Evolutionary conservation across 257 asterid species (phyloP), one percentile per base, ranked within the genome.

Genomic region (Nicotiana knightiana): DNA sequence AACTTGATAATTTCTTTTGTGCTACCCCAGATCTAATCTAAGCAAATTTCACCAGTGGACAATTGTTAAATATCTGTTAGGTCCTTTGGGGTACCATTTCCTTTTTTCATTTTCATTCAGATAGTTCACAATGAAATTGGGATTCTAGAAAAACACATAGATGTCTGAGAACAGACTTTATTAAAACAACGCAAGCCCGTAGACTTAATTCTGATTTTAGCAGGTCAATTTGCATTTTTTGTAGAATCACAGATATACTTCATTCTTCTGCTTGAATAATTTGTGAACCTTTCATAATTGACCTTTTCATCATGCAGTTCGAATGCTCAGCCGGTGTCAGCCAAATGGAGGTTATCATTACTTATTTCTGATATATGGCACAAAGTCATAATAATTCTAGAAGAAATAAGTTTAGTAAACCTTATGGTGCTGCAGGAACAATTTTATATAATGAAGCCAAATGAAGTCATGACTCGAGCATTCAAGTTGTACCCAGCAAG

Each of bases 281-380:
- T 58, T 68, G 68, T 18, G 37, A 57, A 64, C 18, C 46, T 61
- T 30, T 48, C 54, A 18, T 35, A 62, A 71, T 33, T 79, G 21
- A 43, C 58, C 6, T 85, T 65, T 82, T 64, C 18, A 76, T 26
- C 55, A 28, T 92, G 92, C 97, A 96, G 99, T 94, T 96, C 82
- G 97, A 96, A 84, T 96, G 99, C 91, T 91, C 97, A 76, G 81
- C 91, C 46, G 95, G 98, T 17, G 91, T 96, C 90, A 93, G 93
- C 92, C 91, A 86, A 84, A 93, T 96, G 98, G 99, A 96, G 99
- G 99, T 94, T 89, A 73, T 9, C 28, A 51, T 75, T 57, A 53
- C 43, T 71, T 15, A 1, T 18, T 28, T 26, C 62, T 75, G 63
- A 75, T 51, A 48, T 51, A 48, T 75, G 63, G 66, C n/a, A 81